Evolutionary conservation across 495 filamentous ascomycete species (phyloP), one percentile per base, ranked within the genome.

Genomic region (Pseudotulostoma volvatum): DNA sequence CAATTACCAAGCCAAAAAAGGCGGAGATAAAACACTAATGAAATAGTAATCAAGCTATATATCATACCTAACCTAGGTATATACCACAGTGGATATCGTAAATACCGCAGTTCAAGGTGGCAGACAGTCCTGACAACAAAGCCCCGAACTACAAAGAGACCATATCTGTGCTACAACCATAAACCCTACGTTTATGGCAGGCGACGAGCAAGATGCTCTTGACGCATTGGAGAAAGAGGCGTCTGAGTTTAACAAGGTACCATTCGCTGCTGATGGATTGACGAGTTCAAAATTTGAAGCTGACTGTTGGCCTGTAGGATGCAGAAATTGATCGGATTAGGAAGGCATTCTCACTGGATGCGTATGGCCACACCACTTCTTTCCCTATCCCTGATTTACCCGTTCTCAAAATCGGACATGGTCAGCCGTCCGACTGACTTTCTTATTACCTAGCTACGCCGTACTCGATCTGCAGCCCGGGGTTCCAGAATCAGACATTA

Each of bases 401-500:
- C n/a, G n/a, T n/a, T n/a, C n/a, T n/a, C n/a, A n/a, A n/a, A n/a
- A n/a, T n/a, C n/a, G n/a, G n/a, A n/a, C n/a, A n/a, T n/a, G n/a
- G n/a, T n/a, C n/a, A n/a, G n/a, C n/a, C n/a, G n/a, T 40, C 18
- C 4, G 21, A 18, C 34, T 18, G 18, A 17, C 25, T 14, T 32
- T 40, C 20, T 41, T 53, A 39, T 42, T 47, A 43, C 31, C 44
- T 43, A 84, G 81, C 49, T 96, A 96, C 64, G 80, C 86, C 33
- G 84, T 96, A 41, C 81, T 99, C 18, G 90, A 92, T 59, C 78
- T 99, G 40, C 86, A 93, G 58, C 90, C 90, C 4, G 90, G 90
- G 52, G 83, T 93, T 23, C 75, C 90, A 17, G 90, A 95, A 48
- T 85, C 84, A 39, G 92, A 96, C 62, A 96, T 99, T 66, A 96